Evolutionary conservation across 164 flowering plant species (phyloP), one percentile per base, ranked within the genome.

Genomic region (Magnolia kwangsiensis): DNA sequence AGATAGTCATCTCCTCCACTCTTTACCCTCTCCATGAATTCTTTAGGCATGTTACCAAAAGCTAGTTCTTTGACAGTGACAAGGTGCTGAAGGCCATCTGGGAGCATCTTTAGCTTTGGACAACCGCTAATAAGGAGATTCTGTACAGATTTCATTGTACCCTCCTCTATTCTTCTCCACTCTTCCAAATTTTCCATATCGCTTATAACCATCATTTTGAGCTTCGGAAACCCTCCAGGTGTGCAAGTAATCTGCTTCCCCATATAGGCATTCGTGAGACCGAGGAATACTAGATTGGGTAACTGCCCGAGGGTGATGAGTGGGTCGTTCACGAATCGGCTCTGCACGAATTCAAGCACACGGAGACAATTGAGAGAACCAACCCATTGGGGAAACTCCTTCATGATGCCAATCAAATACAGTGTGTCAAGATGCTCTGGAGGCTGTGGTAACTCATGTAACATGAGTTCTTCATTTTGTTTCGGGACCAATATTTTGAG

Each of bases 371-470:
- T 68, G 71, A 68, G 31, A 31, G 1, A 1, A 9, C n/a, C 71
- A 68, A 68, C 16, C 71, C 50, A 68, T 3, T 5, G 71, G 18
- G 71, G 71, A 14, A 68, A 68, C 71, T 14, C 19, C 19, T 24
- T 7, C 31, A 68, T 68, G 4, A 68, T 11, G n/a, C 71, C 50
- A 2, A 19, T n/a, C 71, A 68, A 31, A 14, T 19, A 5, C 7
- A 68, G 50, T 31, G 27, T 31, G 0, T 31, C 71, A 68, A 68
- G 70, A 19, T 67, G 27, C 49, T 11, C 49, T 13, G 18, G 70
- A 67, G 13, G 70, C 29, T 86, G 58, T n/a, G 61, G 64, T 24
- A 85, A 19, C 10, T 71, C 65, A 58, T 78, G 83, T 18, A 68
- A 68, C 16, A 13, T 1, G 10, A 67, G 70, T 14, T 29, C 18